Conservation (phyloP, 179 eudicot species). For the Spergularia azorica region DNA sequence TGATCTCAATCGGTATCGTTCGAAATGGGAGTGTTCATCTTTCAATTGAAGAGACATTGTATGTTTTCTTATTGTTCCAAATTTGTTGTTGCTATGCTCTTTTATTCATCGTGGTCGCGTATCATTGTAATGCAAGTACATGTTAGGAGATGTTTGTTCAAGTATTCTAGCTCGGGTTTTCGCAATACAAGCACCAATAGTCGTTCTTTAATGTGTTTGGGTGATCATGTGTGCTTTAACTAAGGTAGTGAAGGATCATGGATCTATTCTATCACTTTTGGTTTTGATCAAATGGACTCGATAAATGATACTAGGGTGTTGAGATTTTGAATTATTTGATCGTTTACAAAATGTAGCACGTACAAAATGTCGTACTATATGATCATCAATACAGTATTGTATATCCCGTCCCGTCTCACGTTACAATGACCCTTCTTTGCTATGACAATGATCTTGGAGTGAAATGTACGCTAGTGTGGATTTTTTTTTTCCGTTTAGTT, state of each 20-base stretch:
- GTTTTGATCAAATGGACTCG: background rate
- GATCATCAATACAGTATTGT: too few species aligned
- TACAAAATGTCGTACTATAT: too few species aligned
- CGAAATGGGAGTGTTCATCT: conserved; percentile 60
- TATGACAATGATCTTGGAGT: background rate
- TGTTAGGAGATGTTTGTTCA: background rate
- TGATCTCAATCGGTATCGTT: conserved; percentile 67
- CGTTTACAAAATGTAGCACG: too few species aligned
- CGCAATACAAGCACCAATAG: background rate
- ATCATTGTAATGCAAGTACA: background rate
- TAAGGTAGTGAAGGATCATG: too few species aligned
- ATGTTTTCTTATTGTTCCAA: conserved; percentile 29
- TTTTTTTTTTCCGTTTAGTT: too few species aligned
- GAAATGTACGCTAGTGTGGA: background rate
- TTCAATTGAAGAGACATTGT: conserved; percentile 80
- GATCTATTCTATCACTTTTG: too few species aligned
- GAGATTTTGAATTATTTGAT: too few species aligned
- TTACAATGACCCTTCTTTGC: background rate
- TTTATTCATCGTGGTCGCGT: background rate
- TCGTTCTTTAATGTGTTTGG: background rate
- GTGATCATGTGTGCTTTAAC: background rate
- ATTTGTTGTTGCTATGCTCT: background rate
- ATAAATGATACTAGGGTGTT: background rate
- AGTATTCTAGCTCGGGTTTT: background rate
- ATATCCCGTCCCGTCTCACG: background rate